Conservation (phyloP, 1,139 yeast species). For the Kodamaea arcana region DNA sequence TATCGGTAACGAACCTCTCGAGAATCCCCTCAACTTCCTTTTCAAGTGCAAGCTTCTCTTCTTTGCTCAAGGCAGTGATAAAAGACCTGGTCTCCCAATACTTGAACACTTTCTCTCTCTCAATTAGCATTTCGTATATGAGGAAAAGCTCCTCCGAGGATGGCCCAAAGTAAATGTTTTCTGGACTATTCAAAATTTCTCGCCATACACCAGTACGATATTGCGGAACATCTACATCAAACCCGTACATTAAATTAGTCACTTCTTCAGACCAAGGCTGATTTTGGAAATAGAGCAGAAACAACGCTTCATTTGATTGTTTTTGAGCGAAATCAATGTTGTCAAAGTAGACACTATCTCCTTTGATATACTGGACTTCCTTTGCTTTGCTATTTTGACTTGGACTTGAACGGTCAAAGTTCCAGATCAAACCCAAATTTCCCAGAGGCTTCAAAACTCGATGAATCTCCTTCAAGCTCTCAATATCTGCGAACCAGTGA, state of each 20-base stretch:
- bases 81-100: slow-evolving; percentile 60
- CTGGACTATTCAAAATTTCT: slow-evolving; percentile 26
- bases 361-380: slow-evolving; percentile 9
- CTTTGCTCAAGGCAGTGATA: slow-evolving; percentile 44
- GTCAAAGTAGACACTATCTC: slow-evolving; percentile 8
- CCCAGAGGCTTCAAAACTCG: slow-evolving; percentile 51
- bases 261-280: slow-evolving; percentile 27
- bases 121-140: slow-evolving; percentile 28
- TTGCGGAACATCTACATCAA: slow-evolving; percentile 51
- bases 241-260: slow-evolving; percentile 23
- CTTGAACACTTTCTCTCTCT: slow-evolving; percentile 36
- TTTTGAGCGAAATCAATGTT: slow-evolving; percentile 3
- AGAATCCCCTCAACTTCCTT: slow-evolving; percentile 24
- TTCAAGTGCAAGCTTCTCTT: slow-evolving; percentile 30
- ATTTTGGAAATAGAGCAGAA: slow-evolving; percentile 11
- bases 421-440: slow-evolving; percentile 58
- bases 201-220: slow-evolving; percentile 54
- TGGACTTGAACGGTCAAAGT: slow-evolving; percentile 41
- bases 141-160: slow-evolving; percentile 29
- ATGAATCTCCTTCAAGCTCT: slow-evolving; percentile 46
- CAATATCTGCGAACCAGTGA: slow-evolving; percentile 61
- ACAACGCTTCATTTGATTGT: slow-evolving; percentile 6
- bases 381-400: slow-evolving; percentile 7
- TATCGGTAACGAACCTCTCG: slow-evolving; percentile 12
- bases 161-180: slow-evolving; percentile 21